Evolutionary conservation across 306 rosid species (phyloP), one percentile per base, ranked within the genome.

Genomic region (Lathyrus tuberosus): DNA sequence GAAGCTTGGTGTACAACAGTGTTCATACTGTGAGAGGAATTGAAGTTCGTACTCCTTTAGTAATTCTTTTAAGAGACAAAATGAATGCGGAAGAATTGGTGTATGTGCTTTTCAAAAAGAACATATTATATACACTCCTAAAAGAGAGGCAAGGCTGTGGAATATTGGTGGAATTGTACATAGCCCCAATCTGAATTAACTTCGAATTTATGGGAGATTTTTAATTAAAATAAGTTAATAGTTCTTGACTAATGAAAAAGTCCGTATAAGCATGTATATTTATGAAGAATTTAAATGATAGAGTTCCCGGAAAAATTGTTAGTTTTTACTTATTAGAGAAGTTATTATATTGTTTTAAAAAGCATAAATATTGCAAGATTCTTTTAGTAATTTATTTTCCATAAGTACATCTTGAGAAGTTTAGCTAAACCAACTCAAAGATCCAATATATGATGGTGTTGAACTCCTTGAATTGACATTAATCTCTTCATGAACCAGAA

Each of bases 71-170:
- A 35, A 35, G 66, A 35, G 15, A 61, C 46, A 15, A 61, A 37
- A 61, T 35, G 66, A 61, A 61, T 5, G 46, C 15, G 14, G 66
- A 61, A 9, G 66, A 61, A 14, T 61, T 35, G 65, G 46, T 31
- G 15, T 59, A 28, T 28, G 63, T 58, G 22, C 41, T 30, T 14
- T 31, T 12, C 64, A 58, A 24, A 56, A 56, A 24, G 17, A 37
- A 56, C 12, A 12, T 13, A 56, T 20, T 20, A 20, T 20, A 20
- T 24, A 12, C 37, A 56, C 10, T 5, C 62, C 17, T 26, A 56
- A 26, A 58, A 58, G 41, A 54, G 35, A 12, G 35, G 4, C 61
- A 54, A 54, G 33, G 16, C 6, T 5, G 15, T 54, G 16, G 16
- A 8, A 13, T 22, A 54, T 54, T 24, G 28, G 37, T 54, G 16